Evolutionary conservation across 129 eudicot genomes (phyloP).

Genomic region (Tagetes patula): DNA sequence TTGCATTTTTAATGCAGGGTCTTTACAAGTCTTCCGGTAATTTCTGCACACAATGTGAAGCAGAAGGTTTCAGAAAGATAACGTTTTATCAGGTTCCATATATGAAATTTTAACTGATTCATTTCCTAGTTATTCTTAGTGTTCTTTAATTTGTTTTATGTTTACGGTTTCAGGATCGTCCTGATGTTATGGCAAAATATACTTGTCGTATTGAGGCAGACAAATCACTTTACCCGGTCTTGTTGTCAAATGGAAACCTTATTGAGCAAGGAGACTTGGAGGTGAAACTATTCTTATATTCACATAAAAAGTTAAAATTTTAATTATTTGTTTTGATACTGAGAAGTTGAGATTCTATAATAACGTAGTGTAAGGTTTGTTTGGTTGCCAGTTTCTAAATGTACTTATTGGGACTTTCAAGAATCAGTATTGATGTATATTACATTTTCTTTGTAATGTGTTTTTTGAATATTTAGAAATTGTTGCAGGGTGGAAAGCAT

Average conservation of each 20-base stretch:
- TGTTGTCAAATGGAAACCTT: conserved; percentile 91
- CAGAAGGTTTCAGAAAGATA: conserved; percentile 95
- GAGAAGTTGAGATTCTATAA: neutral
- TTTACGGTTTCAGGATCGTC: conserved; percentile 69
- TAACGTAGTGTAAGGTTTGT: neutral
- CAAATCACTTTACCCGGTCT: conserved; percentile 78
- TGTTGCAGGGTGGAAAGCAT: conserved; percentile 76
- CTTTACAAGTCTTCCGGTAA: conserved; percentile 95
- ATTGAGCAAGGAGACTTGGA: conserved; percentile 84
- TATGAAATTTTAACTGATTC: neutral
- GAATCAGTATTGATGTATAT: conserved; percentile 5
- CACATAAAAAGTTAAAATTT: neutral
- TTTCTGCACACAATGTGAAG: conserved; percentile 99
- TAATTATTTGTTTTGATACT: neutral
- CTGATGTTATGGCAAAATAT: conserved; percentile 95
- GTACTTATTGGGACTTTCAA: neutral
- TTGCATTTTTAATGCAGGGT: conserved; percentile 56
- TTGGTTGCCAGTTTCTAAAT: neutral
- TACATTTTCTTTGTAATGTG: neutral
- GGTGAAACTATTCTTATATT: conserved; percentile 41
- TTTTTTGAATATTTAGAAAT: conserved; percentile 13
- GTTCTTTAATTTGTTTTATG: conserved; percentile 2
- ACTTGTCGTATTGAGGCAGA: conserved; percentile 95
- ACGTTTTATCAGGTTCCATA: conserved; percentile 81
- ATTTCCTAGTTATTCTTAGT: neutral